A percentile compares a stretch with the other conserved stretches of the same genome.
phyloP scores from a whole-genome alignment of 306 rosid species.

The Alnus rubra region DNA sequence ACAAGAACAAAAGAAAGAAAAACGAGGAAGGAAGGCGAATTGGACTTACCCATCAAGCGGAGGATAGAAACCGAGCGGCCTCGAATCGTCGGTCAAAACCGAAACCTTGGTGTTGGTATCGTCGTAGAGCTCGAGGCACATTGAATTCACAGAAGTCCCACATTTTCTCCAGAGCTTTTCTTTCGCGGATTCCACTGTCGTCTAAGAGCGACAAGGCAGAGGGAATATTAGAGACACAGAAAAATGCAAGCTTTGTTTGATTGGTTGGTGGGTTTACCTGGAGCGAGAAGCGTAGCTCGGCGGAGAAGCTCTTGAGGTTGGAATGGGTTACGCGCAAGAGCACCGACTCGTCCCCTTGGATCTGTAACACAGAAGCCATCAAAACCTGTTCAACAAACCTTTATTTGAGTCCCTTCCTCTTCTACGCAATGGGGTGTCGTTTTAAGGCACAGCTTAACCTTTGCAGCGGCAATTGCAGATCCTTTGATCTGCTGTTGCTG shows the following conservation, averaged over 20 bases:
- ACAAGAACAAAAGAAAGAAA: neutral
- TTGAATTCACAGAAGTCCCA: conserved; percentile 72
- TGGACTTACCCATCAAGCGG: conserved; percentile 71
- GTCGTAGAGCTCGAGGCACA: conserved; percentile 76
- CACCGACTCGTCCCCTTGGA: conserved; percentile 64
- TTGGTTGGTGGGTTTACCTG: conserved; percentile 38
- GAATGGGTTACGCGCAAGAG: conserved; percentile 69
- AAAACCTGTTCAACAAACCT: neutral
- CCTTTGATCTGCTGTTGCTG: too few relatives aligned
- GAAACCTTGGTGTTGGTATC: conserved; percentile 59
- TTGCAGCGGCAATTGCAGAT: too few relatives aligned
- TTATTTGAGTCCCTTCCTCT: neutral
- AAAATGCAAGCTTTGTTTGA: neutral
- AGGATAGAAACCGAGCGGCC: conserved; percentile 70
- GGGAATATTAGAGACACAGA: neutral
- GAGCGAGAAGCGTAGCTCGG: conserved; percentile 71
- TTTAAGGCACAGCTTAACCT: too few relatives aligned
- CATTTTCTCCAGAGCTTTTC: conserved; percentile 87
- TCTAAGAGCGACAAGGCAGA: conserved; percentile 27
- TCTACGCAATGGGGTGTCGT: neutral
- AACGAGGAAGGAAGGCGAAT: neutral
- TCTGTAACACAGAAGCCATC: conserved; percentile 66
- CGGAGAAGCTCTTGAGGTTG: conserved; percentile 67
- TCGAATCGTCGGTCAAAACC: conserved; percentile 59
- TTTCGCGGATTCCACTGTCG: conserved; percentile 65